Evolutionary conservation across 345 rosid species (phyloP).

Genomic region (Euphorbia tirucalli): DNA sequence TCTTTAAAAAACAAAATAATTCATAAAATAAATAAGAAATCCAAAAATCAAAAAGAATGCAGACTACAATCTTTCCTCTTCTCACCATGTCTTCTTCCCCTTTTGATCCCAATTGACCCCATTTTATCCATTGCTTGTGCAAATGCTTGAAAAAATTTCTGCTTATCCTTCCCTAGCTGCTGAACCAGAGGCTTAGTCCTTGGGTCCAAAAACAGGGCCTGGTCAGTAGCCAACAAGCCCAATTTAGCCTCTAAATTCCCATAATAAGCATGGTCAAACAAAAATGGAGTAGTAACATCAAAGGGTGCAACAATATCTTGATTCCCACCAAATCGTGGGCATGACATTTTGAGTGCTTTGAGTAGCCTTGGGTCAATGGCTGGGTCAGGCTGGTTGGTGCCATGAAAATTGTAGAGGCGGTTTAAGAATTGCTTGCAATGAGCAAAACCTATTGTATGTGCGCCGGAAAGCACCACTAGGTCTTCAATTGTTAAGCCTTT

Average conservation of each 20-base stretch:
- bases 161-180: slow-evolving; percentile 46
- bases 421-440: slow-evolving; percentile 58
- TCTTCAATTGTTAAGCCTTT: slow-evolving; percentile 66
- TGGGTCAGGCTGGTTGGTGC: slow-evolving; percentile 62
- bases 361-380: slow-evolving; percentile 54
- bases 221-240: slow-evolving; percentile 69
- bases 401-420: slow-evolving; percentile 57
- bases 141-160: slow-evolving; percentile 62
- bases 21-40: neutral
- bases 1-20: too few species aligned
- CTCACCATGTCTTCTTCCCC: slow-evolving; percentile 71
- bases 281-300: slow-evolving; percentile 72
- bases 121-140: slow-evolving; percentile 72
- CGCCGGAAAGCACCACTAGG: slow-evolving; percentile 73
- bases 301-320: slow-evolving; percentile 54
- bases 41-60: slow-evolving; percentile 35
- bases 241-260: slow-evolving; percentile 47
- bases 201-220: slow-evolving; percentile 52
- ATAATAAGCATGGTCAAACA: slow-evolving; percentile 65
- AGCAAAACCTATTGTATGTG: slow-evolving; percentile 84
- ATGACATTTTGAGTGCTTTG: slow-evolving; percentile 67
- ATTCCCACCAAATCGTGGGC: slow-evolving; percentile 55
- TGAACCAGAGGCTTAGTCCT: slow-evolving; percentile 59
- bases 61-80: slow-evolving; percentile 55
- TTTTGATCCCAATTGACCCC: slow-evolving; percentile 75